Base-by-base conservation (phyloP, 768 basidiomycete species). In the Pleurotus ostreatus region DNA sequence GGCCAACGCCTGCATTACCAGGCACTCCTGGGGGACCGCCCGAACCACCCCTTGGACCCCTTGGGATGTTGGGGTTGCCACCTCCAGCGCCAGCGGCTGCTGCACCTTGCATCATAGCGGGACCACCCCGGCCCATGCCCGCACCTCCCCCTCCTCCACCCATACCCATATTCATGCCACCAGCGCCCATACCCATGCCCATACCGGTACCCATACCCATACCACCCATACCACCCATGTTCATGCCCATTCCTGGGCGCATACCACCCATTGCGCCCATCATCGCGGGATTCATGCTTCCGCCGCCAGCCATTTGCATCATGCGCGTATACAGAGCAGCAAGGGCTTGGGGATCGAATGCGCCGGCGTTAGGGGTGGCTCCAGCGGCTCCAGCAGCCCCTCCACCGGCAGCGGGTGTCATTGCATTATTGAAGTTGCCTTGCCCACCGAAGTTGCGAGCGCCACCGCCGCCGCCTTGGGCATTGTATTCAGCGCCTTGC, bases 301-400 rank as follows among this genome's bases (percentile, higher is more conserved):
- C 79, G 0, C 76, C 84, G 38, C 83, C 81, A 47, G 89, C 82
- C 75, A 91, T 88, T 66, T 88, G 85, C 78, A 92, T 88, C 96
- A 98, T 98, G 59, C 93, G 88, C 37, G 94, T 92, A 72, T 97
- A 98, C 57, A 98, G 84, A 56, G 88, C 83, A 0, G 93, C 93
- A 67, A 98, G 86, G 1, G 92, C 92, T 61, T 93, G 89, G 0
- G 95, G 92, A 67, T 98, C 95, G 66, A 98, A 96, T 1, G 89
- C 80, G 3, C 84, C 78, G 18, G 48, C 48, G 38, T 15, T 30
- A 22, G 13, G 20, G 9, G 12, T 8, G 22, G 78, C 84, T 3
- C 76, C 79, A 11, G 61, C 68, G 45, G 49, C 34, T 7, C 72
- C 71, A 41, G 64, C 66, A 39, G 62, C 72, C 3, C 49, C 66